Conservation (phyloP, 176 grass and related monocot genomes). For the Chloris gayana region DNA sequence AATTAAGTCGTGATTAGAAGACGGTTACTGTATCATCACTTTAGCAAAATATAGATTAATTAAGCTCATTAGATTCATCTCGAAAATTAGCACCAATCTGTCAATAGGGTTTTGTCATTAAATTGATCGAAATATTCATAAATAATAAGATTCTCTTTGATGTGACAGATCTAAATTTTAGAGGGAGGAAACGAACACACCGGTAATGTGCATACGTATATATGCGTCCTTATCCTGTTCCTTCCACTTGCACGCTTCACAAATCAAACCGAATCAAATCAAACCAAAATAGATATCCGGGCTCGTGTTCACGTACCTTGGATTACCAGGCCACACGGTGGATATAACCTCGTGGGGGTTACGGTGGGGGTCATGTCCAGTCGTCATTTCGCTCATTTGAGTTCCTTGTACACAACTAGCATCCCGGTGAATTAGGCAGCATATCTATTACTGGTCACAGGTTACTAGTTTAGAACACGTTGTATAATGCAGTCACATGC, state of each 20-base stretch:
- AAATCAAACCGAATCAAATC: not conserved
- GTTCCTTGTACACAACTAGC: slow-evolving; percentile 2
- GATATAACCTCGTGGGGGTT: too few relatives aligned
- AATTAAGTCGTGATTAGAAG: too few relatives aligned
- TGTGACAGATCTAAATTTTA: too few relatives aligned
- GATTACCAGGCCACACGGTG: not conserved
- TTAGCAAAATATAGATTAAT: too few relatives aligned
- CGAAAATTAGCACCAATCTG: too few relatives aligned
- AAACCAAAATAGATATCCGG: not conserved
- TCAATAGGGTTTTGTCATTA: too few relatives aligned
- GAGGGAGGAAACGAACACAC: too few relatives aligned
- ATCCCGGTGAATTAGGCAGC: not conserved
- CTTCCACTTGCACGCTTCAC: not conserved
- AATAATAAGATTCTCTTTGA: too few relatives aligned
- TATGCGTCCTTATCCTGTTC: not conserved
- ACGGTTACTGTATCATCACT: too few relatives aligned
- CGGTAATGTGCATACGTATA: too few relatives aligned
- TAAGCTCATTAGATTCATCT: too few relatives aligned
- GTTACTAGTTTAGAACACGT: not conserved
- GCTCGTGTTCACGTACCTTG: not conserved
- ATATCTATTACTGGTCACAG: not conserved
- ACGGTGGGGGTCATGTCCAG: not conserved
- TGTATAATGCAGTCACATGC: not conserved
- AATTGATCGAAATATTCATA: too few relatives aligned
- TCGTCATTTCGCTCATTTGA: not conserved